Conservation (phyloP, 768 basidiomycete species). For the Suillus lakei region DNA sequence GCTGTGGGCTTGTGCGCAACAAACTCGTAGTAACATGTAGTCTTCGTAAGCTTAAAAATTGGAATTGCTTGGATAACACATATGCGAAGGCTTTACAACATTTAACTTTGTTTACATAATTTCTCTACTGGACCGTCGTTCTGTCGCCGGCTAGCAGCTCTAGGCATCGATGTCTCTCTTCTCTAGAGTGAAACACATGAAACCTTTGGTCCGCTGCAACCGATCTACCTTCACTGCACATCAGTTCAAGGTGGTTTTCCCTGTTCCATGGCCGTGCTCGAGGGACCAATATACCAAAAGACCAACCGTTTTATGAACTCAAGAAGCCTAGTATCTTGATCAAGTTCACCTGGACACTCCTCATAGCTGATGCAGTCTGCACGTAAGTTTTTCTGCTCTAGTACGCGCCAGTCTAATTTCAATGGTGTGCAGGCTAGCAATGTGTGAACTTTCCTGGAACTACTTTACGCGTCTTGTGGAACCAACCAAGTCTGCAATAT, state of each 20-base stretch:
- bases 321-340: conserved; percentile 21
- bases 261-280: conserved; percentile 2
- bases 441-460: conserved; percentile 31
- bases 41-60: not conserved
- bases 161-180: conserved; percentile 18
- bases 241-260: not conserved
- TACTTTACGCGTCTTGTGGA: conserved; percentile 28
- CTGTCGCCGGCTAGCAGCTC: conserved; percentile 9
- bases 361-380: conserved; percentile 33
- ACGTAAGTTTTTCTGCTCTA: conserved; percentile 25
- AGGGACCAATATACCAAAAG: not conserved
- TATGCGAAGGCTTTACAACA: too few species aligned
- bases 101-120: conserved; percentile 4
- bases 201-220: not conserved
- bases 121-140: conserved; percentile 13
- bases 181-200: not conserved
- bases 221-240: not conserved
- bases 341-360: conserved; percentile 31
- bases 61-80: too few species aligned
- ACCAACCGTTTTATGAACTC: conserved; percentile 32
- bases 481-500: conserved; percentile 4
- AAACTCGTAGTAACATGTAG: not conserved
- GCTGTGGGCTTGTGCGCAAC: not conserved
- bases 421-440: conserved; percentile 24
- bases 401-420: not conserved